These are phyloP conservation scores for Brassica rapa DNA, from an alignment of 345 rosid species.

Conservation along the genomic window DNA sequence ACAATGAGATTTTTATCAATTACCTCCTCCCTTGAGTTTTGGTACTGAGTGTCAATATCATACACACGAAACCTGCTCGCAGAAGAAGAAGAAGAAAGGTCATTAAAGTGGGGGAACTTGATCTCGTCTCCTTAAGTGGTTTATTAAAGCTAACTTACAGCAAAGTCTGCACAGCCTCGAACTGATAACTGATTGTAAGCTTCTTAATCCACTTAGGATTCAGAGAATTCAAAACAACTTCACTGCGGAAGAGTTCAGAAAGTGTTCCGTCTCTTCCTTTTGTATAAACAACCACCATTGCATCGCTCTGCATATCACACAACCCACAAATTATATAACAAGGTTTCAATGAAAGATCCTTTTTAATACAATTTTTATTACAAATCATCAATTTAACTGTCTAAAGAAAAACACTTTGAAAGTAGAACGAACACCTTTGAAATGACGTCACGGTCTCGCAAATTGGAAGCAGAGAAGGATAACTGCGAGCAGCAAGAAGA, in stretches of 20 bases:
- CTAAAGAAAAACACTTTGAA: no score
- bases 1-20: no score
- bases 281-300: constrained; percentile 70
- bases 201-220: constrained; percentile 77
- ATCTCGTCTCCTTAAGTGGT: not conserved
- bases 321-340: not conserved
- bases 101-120: not conserved
- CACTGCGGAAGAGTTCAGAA: constrained; percentile 67
- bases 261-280: constrained; percentile 70
- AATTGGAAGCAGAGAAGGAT: constrained; percentile 74
- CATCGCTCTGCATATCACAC: constrained; percentile 71
- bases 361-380: not conserved
- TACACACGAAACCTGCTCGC: constrained; percentile 63
- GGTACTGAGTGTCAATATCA: constrained; percentile 83
- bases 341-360: not conserved
- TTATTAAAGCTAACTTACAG: constrained; percentile 50
- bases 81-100: constrained; percentile 6
- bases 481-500: constrained; percentile 50
- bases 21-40: constrained; percentile 75
- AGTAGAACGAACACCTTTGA: constrained; percentile 63
- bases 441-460: constrained; percentile 70
- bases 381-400: no score
- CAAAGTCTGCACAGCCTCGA: constrained; percentile 77
- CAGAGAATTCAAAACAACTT: constrained; percentile 82
- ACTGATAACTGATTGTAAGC: constrained; percentile 53